phyloP scores from a whole-genome alignment of 345 rosid species.

The Sapria himalayana region DNA sequence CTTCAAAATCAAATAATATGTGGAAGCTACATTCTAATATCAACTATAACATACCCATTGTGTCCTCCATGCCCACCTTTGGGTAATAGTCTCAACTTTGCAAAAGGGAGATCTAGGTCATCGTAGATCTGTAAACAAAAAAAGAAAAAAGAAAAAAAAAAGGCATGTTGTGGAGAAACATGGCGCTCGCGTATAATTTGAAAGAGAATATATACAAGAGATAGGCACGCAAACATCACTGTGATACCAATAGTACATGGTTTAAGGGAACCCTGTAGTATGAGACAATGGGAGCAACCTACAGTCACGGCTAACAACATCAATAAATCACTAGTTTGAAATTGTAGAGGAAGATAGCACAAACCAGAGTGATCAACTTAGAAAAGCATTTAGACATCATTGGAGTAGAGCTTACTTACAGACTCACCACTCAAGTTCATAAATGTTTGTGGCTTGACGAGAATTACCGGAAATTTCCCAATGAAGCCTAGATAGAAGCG shows the following conservation, averaged over 20 bases:
- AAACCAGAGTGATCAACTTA: conserved; percentile 2
- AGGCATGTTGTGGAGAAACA: conserved; percentile 1
- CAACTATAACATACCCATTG: conserved; percentile 94
- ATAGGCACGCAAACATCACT: too few species aligned
- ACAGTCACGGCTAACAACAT: too few species aligned
- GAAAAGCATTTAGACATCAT: conserved; percentile 8
- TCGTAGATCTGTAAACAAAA: conserved; percentile 83
- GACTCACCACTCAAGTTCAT: conserved; percentile 93
- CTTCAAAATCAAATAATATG: too few species aligned
- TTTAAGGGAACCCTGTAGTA: conserved; percentile 81
- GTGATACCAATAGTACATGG: conserved; percentile 93
- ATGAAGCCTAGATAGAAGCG: conserved; percentile 31
- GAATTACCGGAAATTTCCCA: conserved; percentile 64
- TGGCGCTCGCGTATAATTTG: neutral
- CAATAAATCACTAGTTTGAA: conserved; percentile 6
- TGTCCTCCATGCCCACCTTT: conserved; percentile 99
- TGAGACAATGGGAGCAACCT: conserved; percentile 77
- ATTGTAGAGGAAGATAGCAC: conserved; percentile 1
- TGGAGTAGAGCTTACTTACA: conserved; percentile 41
- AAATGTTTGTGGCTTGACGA: conserved; percentile 90
- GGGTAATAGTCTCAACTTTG: conserved; percentile 67
- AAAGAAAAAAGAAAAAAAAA: conserved; percentile 6
- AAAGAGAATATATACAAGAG: conserved; percentile 6
- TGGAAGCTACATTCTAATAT: too few species aligned
- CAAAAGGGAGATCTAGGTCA: conserved; percentile 88